phyloP scores from a whole-genome alignment of 345 rosid species.

The Excoecaria agallocha region DNA sequence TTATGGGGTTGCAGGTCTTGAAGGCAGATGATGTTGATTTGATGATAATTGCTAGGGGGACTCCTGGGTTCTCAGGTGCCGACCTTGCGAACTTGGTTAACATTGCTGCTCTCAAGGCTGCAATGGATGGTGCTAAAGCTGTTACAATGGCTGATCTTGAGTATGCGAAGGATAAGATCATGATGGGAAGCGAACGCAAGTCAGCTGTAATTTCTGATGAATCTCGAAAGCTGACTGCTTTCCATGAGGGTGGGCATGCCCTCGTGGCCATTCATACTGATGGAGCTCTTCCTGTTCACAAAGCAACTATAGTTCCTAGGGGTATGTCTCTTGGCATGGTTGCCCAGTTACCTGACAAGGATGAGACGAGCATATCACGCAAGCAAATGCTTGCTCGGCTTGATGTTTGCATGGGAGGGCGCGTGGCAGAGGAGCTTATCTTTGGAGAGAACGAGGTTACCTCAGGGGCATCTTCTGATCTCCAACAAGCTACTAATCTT shows the following conservation, averaged over 20 bases:
- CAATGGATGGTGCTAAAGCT: slow-evolving; percentile 90
- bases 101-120: slow-evolving; percentile 91
- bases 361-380: slow-evolving; percentile 62
- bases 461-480: slow-evolving; percentile 82
- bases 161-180: slow-evolving; percentile 87
- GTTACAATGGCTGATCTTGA: slow-evolving; percentile 91
- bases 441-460: slow-evolving; percentile 91
- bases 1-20: slow-evolving; percentile 53
- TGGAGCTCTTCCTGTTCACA: slow-evolving; percentile 92
- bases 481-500: slow-evolving; percentile 73
- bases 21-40: slow-evolving; percentile 90
- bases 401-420: slow-evolving; percentile 94
- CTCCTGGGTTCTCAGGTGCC: slow-evolving; percentile 97
- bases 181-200: slow-evolving; percentile 98
- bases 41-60: slow-evolving; percentile 93
- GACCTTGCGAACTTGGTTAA: slow-evolving; percentile 90
- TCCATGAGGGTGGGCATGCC: slow-evolving; percentile 98
- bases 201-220: slow-evolving; percentile 88
- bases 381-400: slow-evolving; percentile 97
- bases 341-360: slow-evolving; percentile 82
- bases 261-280: slow-evolving; percentile 89
- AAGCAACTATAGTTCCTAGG: slow-evolving; percentile 93
- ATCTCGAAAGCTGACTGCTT: slow-evolving; percentile 72
- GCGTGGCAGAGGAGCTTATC: slow-evolving; percentile 93
- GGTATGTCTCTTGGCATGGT: slow-evolving; percentile 98